phyloP scores from a whole-genome alignment of 1,139 yeast genomes.

The Candida sanyaensis region DNA sequence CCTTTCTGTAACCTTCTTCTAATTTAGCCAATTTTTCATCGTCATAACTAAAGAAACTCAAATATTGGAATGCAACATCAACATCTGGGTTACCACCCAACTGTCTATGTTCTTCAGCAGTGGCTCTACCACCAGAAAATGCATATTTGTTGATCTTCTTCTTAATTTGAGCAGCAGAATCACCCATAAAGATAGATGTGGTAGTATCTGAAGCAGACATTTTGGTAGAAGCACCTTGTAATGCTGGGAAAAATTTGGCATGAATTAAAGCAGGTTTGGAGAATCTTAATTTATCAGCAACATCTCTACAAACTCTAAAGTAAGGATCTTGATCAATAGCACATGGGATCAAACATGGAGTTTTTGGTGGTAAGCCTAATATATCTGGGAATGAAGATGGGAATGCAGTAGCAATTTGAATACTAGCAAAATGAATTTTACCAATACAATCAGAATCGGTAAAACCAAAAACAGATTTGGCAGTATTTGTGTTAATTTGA shows the following conservation, averaged over 20 bases:
- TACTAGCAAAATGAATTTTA: conserved; percentile 89
- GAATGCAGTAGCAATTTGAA: conserved; percentile 95
- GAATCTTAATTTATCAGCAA: conserved; percentile 88
- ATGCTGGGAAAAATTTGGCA: conserved; percentile 96
- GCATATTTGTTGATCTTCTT: conserved; percentile 96
- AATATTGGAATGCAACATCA: conserved; percentile 93
- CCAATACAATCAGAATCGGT: conserved; percentile 95
- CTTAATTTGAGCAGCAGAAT: conserved; percentile 86
- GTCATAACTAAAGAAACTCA: conserved; percentile 85
- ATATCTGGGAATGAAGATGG: conserved; percentile 96
- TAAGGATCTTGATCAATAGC: conserved; percentile 99
- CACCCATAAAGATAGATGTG: conserved; percentile 90
- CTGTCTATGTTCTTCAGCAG: conserved; percentile 86
- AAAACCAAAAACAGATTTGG: conserved; percentile 97
- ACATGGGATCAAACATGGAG: conserved; percentile 97
- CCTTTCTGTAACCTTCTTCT: conserved; percentile 69
- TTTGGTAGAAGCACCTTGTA: conserved; percentile 95
- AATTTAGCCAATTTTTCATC: conserved; percentile 72
- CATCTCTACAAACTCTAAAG: conserved; percentile 96
- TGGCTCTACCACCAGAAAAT: conserved; percentile 90
- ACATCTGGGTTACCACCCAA: conserved; percentile 94
- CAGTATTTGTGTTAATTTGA: conserved; percentile 94
- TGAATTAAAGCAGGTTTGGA: conserved; percentile 92
- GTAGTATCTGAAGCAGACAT: conserved; percentile 91
- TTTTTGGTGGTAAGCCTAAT: conserved; percentile 77